phyloP scores from a whole-genome alignment of 352 stramenopile species.

The Peronospora belbahrii region DNA sequence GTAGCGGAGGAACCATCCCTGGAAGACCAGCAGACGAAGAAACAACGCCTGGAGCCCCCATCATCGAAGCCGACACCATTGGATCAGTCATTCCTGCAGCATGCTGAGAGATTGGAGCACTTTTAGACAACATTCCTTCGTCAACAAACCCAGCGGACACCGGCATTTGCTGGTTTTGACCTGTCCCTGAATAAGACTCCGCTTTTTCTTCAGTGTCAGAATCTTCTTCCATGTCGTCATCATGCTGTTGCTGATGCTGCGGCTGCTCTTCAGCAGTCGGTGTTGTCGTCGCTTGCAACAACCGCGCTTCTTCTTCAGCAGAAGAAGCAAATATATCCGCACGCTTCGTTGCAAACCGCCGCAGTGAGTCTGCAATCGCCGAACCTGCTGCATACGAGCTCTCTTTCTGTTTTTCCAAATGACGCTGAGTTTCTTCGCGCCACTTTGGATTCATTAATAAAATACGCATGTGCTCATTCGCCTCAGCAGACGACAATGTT shows the following conservation, averaged over 20 bases:
- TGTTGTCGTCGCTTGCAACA: constrained; percentile 45
- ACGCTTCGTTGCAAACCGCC: constrained; percentile 86
- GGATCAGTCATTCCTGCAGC: constrained; percentile 9
- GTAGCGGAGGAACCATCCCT: neutral
- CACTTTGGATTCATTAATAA: constrained; percentile 98
- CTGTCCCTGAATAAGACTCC: neutral
- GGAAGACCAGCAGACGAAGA: neutral
- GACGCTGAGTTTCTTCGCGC: constrained; percentile 92
- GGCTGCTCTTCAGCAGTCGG: constrained; percentile 12
- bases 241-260: constrained; percentile 14
- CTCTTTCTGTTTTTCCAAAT: constrained; percentile 96
- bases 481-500: constrained; percentile 72
- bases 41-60: neutral
- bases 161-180: constrained; percentile 7
- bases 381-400: constrained; percentile 90
- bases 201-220: constrained; percentile 33
- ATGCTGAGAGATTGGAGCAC: constrained; percentile 4
- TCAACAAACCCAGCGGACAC: constrained; percentile 4
- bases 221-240: constrained; percentile 41
- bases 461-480: constrained; percentile 99
- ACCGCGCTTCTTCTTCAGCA: constrained; percentile 68
- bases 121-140: constrained; percentile 7
- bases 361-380: constrained; percentile 93
- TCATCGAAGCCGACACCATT: constrained; percentile 17
- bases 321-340: constrained; percentile 92